phyloP scores from a whole-genome alignment of 2,329 filamentous ascomycete species.

The Hypoxylon sp. region DNA sequence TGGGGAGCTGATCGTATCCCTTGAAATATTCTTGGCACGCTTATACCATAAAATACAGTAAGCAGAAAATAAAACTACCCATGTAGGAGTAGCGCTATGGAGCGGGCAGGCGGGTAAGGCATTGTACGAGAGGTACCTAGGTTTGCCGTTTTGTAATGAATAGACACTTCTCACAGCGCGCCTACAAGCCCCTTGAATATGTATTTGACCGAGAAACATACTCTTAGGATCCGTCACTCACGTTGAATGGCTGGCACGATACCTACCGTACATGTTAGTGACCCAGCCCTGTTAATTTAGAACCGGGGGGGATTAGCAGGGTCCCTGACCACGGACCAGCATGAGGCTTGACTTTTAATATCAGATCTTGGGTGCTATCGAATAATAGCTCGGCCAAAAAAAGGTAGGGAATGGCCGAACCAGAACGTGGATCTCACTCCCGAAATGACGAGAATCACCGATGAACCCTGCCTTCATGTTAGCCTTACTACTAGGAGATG shows the following conservation, averaged over 20 bases:
- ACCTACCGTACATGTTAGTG: constrained; percentile 3
- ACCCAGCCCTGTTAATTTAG: constrained; percentile 18
- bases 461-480: constrained; percentile 37
- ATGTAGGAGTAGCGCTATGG: constrained; percentile 27
- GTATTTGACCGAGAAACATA: constrained; percentile 36
- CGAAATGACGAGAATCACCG: constrained; percentile 48
- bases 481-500: constrained; percentile 43
- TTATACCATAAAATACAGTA: constrained; percentile 40
- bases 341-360: constrained; percentile 41
- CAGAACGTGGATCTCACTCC: constrained; percentile 44
- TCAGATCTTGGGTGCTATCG: constrained; percentile 46
- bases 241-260: background rate
- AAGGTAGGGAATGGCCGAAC: constrained; percentile 44
- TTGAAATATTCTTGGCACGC: constrained; percentile 23
- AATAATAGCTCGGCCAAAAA: constrained; percentile 45
- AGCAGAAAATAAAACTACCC: constrained; percentile 40
- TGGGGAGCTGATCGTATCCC: constrained; percentile 26
- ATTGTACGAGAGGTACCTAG: constrained; percentile 16
- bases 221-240: background rate
- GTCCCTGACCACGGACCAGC: constrained; percentile 29
- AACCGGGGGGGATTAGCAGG: constrained; percentile 22
- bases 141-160: constrained; percentile 25
- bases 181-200: constrained; percentile 17
- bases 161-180: constrained; percentile 8
- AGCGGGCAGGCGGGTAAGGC: constrained; percentile 29